Conservation (phyloP, 129 eudicot species). For the Pseudognaphalium luteoalbum region DNA sequence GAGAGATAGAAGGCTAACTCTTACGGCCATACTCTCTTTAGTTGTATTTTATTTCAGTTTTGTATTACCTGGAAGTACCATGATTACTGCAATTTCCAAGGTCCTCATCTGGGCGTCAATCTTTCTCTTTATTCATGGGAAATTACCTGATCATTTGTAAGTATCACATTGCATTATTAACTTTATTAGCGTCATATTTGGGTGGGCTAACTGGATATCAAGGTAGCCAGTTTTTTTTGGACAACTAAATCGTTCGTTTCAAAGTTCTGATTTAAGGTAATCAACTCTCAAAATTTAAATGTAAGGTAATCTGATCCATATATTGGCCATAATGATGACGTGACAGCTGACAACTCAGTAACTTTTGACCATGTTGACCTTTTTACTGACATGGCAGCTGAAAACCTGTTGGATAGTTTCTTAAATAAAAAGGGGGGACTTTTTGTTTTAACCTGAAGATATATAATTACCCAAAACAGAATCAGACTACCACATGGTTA, state of each 20-base stretch:
- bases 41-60: slow-evolving; percentile 58
- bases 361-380: neutral
- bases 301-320: neutral
- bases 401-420: neutral
- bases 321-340: too few relatives aligned
- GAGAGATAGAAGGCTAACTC: slow-evolving; percentile 69
- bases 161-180: slow-evolving; percentile 18
- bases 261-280: neutral
- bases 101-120: slow-evolving; percentile 52
- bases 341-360: too few relatives aligned
- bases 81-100: slow-evolving; percentile 64
- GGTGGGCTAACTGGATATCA: neutral
- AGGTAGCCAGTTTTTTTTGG: neutral
- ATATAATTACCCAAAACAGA: neutral
- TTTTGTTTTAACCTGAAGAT: neutral
- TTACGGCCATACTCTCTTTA: slow-evolving; percentile 43
- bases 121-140: slow-evolving; percentile 66
- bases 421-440: neutral
- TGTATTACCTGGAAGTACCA: slow-evolving; percentile 71
- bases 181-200: neutral
- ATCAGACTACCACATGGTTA: neutral
- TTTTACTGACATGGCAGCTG: neutral
- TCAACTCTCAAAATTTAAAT: neutral
- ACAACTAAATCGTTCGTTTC: neutral
- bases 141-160: slow-evolving; percentile 62